These are phyloP conservation scores for Kernera saxatilis DNA, from an alignment of 345 rosid species.

Conservation along the genomic window DNA sequence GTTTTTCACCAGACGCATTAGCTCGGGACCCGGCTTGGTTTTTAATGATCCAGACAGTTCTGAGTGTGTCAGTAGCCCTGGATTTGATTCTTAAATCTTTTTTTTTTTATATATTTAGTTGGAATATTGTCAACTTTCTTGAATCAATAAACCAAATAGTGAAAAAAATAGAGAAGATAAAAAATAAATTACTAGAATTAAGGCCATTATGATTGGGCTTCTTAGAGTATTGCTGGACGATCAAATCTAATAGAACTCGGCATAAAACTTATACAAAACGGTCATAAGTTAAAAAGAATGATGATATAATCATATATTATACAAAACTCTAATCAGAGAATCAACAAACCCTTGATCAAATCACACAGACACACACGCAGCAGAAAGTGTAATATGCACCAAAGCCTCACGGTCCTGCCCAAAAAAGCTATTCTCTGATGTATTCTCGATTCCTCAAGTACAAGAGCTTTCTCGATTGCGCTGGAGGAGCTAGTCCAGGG, in stretches of 20 bases:
- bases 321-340: not conserved
- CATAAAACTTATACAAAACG: slow-evolving; percentile 13
- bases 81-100: not conserved
- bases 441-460: slow-evolving; percentile 36
- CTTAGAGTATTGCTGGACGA: not conserved
- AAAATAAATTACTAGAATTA: too few relatives aligned
- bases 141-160: too few relatives aligned
- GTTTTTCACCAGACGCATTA: slow-evolving; percentile 4
- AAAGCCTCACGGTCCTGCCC: not conserved
- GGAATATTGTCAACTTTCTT: too few relatives aligned
- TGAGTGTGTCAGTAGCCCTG: not conserved
- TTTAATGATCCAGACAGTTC: slow-evolving; percentile 12
- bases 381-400: too few relatives aligned
- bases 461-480: slow-evolving; percentile 73
- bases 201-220: too few relatives aligned
- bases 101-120: not conserved
- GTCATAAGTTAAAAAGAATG: slow-evolving; percentile 3
- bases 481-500: slow-evolving; percentile 95
- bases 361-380: too few relatives aligned
- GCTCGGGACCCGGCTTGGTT: not conserved
- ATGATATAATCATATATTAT: slow-evolving; percentile 6
- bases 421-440: not conserved
- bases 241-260: not conserved
- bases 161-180: too few relatives aligned
- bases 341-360: too few relatives aligned